Base-by-base conservation (phyloP, 1,284 basidiomycete genomes). In the Rhodotorula glutinis region DNA sequence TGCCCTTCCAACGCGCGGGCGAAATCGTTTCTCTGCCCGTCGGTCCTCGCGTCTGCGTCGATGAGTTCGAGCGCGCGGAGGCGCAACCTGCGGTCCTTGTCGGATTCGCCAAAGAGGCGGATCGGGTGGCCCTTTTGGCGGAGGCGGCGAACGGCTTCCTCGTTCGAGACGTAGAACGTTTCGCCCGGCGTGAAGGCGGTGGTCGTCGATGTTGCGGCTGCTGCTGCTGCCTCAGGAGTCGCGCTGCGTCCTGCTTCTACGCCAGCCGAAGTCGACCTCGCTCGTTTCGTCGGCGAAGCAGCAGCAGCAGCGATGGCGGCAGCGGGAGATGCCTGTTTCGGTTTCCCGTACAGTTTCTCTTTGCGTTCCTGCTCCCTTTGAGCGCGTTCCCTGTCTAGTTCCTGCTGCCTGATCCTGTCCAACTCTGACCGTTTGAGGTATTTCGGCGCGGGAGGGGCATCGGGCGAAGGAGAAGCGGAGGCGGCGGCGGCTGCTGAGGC, bases 61-160 rank as follows among this genome's bases (percentile, higher is more conserved):
- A 96, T 89, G 57, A 99, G 84, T 78, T 99, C 95, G 21, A 98
- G 81, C 0, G 95, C 93, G 63, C 95, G 86, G 30, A 99, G 80
- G 23, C 96, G 87, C 30, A 98, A 80, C 49, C 93, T 83, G 14
- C 95, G 84, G 57, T 98, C 96, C 79, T 92, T 91, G 81, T 98
- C 95, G 0, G 88, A 86, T 79, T 99, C 96, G 52, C 88, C 96
- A 77, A 99, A 99, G 3, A 98, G 82, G 14, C 92, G 86, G 69
- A 98, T 91, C 3, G 96, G 96, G 77, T 98, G 92, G 33, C 91
- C 91, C 77, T 95, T 95, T 33, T 85, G 82, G 46, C 96, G 87
- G 33, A 99, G 84, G 19, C 96, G 86, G 11, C 90, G 87, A 61
- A 94, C 83, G 33, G 90, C 92, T 77, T 99, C 96, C 67, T 93